Percentiles rank a stretch among this genome's conserved stretches.
These are phyloP conservation scores for Arthrocladium fulminans DNA, from an alignment of 2,329 filamentous ascomycete species.

Conservation along the genomic window DNA sequence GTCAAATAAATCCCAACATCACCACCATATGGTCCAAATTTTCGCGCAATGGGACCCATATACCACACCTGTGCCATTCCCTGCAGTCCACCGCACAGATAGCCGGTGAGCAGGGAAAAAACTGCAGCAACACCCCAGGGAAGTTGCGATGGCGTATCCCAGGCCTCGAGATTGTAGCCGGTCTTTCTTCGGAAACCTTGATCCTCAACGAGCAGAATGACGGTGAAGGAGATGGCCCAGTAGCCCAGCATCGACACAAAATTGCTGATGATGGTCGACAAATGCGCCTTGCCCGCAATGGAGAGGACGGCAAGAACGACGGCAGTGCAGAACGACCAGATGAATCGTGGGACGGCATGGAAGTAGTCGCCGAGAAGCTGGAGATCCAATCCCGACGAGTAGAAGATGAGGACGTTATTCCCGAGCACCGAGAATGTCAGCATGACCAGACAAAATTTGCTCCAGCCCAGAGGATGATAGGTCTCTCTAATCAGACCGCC, in stretches of 20 bases:
- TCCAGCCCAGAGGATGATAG: constrained; percentile 39
- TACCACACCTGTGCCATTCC: constrained; percentile 66
- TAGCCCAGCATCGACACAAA: constrained; percentile 41
- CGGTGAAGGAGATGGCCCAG: constrained; percentile 39
- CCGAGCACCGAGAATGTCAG: constrained; percentile 23
- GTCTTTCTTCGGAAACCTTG: constrained; percentile 35
- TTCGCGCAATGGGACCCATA: constrained; percentile 57
- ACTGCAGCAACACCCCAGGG: constrained; percentile 29
- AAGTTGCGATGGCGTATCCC: constrained; percentile 37
- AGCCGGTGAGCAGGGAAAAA: constrained; percentile 17
- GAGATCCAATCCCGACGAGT: constrained; percentile 37
- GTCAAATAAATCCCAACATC: constrained; percentile 59
- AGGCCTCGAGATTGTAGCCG: constrained; percentile 39
- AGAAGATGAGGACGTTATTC: constrained; percentile 36
- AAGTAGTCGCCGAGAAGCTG: constrained; percentile 41
- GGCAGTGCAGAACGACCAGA: constrained; percentile 39
- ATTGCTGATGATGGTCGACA: constrained; percentile 37
- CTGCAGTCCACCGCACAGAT: constrained; percentile 54
- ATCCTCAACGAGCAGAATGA: constrained; percentile 40
- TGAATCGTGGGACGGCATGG: constrained; percentile 44
- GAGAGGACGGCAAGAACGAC: constrained; percentile 36
- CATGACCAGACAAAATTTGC: constrained; percentile 37
- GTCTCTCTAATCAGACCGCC: constrained; percentile 40
- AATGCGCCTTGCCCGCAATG: constrained; percentile 35
- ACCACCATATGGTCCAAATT: constrained; percentile 39